Evolutionary conservation across 371 early-diverging fungal genomes (phyloP).

Genomic region (Lichtheimia corymbifera): DNA sequence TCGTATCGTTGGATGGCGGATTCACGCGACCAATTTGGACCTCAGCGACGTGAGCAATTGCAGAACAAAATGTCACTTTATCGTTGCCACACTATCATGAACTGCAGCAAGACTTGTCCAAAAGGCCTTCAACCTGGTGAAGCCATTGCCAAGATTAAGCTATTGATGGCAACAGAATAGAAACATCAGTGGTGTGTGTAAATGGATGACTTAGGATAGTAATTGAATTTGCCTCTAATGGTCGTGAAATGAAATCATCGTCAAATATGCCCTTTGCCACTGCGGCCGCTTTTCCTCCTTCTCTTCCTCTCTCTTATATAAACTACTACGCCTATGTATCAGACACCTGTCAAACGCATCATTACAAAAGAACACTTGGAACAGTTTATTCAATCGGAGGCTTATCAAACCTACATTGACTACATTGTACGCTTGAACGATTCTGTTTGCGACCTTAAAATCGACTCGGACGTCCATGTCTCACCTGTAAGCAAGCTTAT

Average conservation of each 20-base stretch:
- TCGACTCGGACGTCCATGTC: constrained; percentile 45
- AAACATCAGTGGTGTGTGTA: neutral
- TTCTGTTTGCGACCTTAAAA: constrained; percentile 67
- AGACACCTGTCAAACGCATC: constrained; percentile 71
- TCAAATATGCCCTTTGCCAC: too few species aligned
- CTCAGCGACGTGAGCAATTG: constrained; percentile 84
- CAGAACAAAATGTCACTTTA: constrained; percentile 96
- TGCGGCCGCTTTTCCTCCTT: too few species aligned
- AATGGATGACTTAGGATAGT: too few species aligned
- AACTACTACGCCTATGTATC: constrained; percentile 16
- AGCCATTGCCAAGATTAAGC: constrained; percentile 96
- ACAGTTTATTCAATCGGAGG: constrained; percentile 68
- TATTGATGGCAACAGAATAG: constrained; percentile 85
- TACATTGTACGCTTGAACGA: constrained; percentile 76
- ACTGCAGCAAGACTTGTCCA: constrained; percentile 94
- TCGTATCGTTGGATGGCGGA: constrained; percentile 98
- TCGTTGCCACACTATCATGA: constrained; percentile 99
- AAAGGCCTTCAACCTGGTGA: constrained; percentile 95
- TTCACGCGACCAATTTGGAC: constrained; percentile 90
- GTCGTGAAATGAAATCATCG: too few species aligned
- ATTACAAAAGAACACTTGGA: constrained; percentile 85
- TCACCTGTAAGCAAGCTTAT: constrained; percentile 49
- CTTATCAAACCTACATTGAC: constrained; percentile 63
- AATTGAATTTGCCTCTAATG: too few species aligned
- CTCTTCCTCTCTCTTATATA: neutral